These are phyloP conservation scores for Trametes sanguinea DNA, from an alignment of 768 basidiomycete genomes.

Conservation along the genomic window DNA sequence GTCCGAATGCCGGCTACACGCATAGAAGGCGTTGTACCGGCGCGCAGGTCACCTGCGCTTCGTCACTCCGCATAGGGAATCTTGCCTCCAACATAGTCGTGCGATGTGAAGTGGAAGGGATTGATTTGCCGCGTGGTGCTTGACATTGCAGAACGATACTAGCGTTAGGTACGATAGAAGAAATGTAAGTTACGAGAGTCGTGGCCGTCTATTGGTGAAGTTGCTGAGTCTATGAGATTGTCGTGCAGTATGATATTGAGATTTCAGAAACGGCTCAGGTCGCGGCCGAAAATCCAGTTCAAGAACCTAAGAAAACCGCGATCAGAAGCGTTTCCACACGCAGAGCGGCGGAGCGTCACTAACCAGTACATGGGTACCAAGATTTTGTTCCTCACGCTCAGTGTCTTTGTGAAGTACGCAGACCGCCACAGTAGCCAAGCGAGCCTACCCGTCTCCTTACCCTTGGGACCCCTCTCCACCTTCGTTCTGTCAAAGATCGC, in stretches of 20 bases:
- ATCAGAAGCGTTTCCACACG: constrained; percentile 1
- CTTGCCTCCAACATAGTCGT: no score
- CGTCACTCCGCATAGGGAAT: no score
- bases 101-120: no score
- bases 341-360: constrained; percentile 28
- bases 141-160: no score
- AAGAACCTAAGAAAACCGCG: constrained; percentile 51
- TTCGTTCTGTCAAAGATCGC: constrained; percentile 73
- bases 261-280: constrained; percentile 65
- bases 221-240: background rate
- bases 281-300: constrained; percentile 79
- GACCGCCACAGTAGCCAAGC: constrained; percentile 83
- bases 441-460: constrained; percentile 63
- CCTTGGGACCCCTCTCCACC: constrained; percentile 44
- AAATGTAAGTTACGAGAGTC: no score
- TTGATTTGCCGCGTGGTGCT: no score
- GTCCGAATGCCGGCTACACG: background rate
- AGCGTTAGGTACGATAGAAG: no score
- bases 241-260: no score
- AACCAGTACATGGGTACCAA: constrained; percentile 69
- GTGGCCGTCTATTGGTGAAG: no score
- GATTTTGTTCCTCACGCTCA: constrained; percentile 73
- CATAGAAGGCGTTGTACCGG: background rate
- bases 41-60: no score
- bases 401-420: constrained; percentile 77